Evolutionary conservation across 1,139 yeast genomes (phyloP).

Genomic region (Blastobotrys petasosporus): DNA sequence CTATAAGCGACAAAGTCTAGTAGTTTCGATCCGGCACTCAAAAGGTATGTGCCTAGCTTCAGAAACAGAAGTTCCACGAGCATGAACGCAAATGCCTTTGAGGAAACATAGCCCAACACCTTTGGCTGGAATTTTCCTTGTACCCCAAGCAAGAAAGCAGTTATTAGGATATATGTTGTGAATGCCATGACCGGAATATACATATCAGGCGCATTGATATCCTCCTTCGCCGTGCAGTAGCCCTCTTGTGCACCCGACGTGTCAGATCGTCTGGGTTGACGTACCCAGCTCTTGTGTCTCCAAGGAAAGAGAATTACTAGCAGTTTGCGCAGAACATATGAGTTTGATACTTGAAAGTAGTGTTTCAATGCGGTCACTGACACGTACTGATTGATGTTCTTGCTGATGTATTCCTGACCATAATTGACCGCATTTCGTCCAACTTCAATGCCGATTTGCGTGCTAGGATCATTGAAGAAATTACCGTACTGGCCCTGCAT

Average conservation of each 20-base stretch:
- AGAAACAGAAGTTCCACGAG: constrained; percentile 60
- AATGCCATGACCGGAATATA: constrained; percentile 77
- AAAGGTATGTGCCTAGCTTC: constrained; percentile 57
- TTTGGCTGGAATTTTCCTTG: constrained; percentile 92
- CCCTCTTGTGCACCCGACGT: constrained; percentile 38
- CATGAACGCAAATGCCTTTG: constrained; percentile 81
- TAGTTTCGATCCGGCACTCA: constrained; percentile 52
- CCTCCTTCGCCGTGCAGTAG: constrained; percentile 71
- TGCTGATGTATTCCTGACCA: constrained; percentile 67
- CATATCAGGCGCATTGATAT: constrained; percentile 92
- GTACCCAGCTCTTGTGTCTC: constrained; percentile 60
- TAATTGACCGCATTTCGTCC: constrained; percentile 76
- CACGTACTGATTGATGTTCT: constrained; percentile 40
- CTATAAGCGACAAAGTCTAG: constrained; percentile 87
- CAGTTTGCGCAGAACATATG: constrained; percentile 73
- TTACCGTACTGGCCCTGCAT: constrained; percentile 27
- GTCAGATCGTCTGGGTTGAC: constrained; percentile 33
- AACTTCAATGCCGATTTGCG: constrained; percentile 81
- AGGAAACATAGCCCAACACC: constrained; percentile 81
- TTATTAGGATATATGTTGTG: constrained; percentile 76
- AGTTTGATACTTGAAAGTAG: constrained; percentile 88
- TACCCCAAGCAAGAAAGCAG: constrained; percentile 83
- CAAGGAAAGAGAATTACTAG: constrained; percentile 78
- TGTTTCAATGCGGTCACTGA: constrained; percentile 53
- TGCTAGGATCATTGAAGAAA: constrained; percentile 70